Evolutionary conservation across 257 asterid genomes (phyloP).

Genomic region (Anisodus acutangulus): DNA sequence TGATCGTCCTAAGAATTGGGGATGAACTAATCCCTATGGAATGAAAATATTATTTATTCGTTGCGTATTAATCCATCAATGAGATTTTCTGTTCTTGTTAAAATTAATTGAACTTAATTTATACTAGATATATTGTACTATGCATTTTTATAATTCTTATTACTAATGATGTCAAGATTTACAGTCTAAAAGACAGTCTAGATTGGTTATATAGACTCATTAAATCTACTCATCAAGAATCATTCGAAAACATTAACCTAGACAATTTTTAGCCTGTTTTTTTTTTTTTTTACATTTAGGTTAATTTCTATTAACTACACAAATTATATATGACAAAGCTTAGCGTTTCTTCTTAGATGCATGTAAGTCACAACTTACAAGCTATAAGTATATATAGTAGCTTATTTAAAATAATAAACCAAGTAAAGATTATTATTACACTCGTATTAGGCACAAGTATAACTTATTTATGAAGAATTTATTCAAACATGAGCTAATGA

Average conservation of each 20-base stretch:
- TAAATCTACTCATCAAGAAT: neutral
- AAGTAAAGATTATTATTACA: neutral
- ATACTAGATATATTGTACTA: neutral
- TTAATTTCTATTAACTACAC: too few relatives aligned
- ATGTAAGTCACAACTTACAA: too few relatives aligned
- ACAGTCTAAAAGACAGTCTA: too few relatives aligned
- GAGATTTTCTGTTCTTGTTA: neutral
- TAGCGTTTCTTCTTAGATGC: too few relatives aligned
- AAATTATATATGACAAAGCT: too few relatives aligned
- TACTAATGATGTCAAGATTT: neutral
- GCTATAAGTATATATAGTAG: too few relatives aligned
- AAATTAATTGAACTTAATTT: neutral
- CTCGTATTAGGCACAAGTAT: neutral
- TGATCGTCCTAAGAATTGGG: neutral
- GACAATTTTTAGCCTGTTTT: neutral
- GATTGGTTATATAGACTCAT: neutral
- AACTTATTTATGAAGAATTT: neutral
- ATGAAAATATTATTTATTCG: neutral
- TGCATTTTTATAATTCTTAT: neutral
- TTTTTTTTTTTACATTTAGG: too few relatives aligned
- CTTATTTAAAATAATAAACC: too few relatives aligned
- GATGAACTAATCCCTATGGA: slow-evolving; percentile 20
- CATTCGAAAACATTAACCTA: neutral
- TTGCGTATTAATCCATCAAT: slow-evolving; percentile 3
- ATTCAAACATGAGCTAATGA: neutral